These are phyloP conservation scores for Colletotrichum sojae DNA, from an alignment of 2,329 filamentous ascomycete species.

Conservation along the genomic window DNA sequence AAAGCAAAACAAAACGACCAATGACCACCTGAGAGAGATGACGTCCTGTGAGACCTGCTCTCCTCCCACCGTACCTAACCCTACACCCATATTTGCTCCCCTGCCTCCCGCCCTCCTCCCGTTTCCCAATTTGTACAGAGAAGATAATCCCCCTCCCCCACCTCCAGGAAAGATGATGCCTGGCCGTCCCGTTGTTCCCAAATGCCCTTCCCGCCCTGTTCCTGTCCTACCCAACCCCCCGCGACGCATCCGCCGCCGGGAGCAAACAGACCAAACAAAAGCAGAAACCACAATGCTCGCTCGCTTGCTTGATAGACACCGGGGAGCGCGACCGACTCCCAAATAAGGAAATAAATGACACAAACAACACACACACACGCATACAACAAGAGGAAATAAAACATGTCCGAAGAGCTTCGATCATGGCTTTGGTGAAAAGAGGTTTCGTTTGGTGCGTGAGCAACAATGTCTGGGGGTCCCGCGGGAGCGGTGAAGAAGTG, in stretches of 20 bases:
- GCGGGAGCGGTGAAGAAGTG: conserved; percentile 50
- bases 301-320: conserved; percentile 53
- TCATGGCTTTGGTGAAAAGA: conserved; percentile 44
- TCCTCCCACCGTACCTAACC: conserved; percentile 18
- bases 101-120: not conserved
- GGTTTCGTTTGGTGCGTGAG: conserved; percentile 62
- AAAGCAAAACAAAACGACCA: conserved; percentile 42
- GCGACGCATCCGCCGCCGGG: not conserved
- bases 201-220: not conserved
- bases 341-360: conserved; percentile 48
- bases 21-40: conserved; percentile 14
- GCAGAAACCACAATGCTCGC: conserved; percentile 41
- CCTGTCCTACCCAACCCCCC: conserved; percentile 12
- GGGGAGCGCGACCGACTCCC: conserved; percentile 47
- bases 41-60: conserved; percentile 41
- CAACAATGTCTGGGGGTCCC: conserved; percentile 58
- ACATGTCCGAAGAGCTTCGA: conserved; percentile 42
- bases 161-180: conserved; percentile 29
- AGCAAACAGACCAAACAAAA: not conserved
- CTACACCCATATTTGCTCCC: not conserved
- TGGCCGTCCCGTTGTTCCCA: conserved; percentile 32
- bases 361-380: conserved; percentile 45
- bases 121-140: conserved; percentile 9
- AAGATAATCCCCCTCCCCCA: not conserved
- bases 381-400: conserved; percentile 21